These are phyloP conservation scores for Benincasa hispida DNA, from an alignment of 306 rosid genomes.

Conservation along the genomic window DNA sequence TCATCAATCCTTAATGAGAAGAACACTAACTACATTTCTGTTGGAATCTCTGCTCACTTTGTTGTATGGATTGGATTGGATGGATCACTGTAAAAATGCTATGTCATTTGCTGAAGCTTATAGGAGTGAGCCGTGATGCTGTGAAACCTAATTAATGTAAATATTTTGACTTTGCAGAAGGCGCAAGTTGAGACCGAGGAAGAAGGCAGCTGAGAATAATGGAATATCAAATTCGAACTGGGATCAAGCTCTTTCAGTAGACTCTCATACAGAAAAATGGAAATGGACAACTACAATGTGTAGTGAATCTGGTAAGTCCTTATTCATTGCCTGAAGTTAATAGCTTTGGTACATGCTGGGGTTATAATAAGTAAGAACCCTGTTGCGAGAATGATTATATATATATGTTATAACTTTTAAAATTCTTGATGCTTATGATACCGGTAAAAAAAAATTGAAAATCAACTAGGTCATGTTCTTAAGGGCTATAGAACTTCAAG, in stretches of 20 bases:
- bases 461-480: too few species aligned
- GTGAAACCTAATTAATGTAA: background rate
- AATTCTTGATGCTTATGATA: too few species aligned
- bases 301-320: background rate
- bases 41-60: background rate
- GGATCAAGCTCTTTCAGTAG: background rate
- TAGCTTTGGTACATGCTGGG: background rate
- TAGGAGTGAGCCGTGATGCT: background rate
- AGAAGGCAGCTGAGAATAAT: background rate
- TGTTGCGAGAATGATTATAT: background rate
- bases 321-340: background rate
- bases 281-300: background rate
- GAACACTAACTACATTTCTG: background rate
- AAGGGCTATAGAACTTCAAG: too few species aligned
- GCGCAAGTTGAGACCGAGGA: background rate
- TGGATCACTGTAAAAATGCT: background rate
- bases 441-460: too few species aligned
- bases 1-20: background rate
- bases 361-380: background rate
- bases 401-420: too few species aligned
- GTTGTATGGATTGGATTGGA: background rate
- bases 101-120: background rate
- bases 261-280: background rate
- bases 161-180: background rate
- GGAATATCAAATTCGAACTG: background rate